phyloP scores from a whole-genome alignment of 805 yeast genomes.

The Citeromyces matritensis region DNA sequence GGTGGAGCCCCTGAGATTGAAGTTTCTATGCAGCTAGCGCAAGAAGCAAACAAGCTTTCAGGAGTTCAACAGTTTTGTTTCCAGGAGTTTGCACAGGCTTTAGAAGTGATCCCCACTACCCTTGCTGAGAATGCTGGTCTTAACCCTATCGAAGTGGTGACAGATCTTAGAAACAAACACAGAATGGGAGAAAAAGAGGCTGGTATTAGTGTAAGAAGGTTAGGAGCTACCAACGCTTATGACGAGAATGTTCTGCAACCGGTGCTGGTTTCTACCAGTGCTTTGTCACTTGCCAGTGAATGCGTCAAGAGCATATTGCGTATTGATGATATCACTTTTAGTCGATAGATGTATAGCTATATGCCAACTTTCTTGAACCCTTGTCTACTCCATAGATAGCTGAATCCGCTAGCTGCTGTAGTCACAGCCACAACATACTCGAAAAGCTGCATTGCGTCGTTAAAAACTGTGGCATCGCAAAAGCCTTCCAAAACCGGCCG shows the following conservation, averaged over 20 bases:
- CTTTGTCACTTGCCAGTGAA: slow-evolving; percentile 89
- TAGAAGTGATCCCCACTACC: slow-evolving; percentile 88
- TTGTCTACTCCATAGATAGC: slow-evolving; percentile 54
- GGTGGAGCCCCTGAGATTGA: slow-evolving; percentile 98
- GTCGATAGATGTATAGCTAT: slow-evolving; percentile 33
- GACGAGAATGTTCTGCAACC: slow-evolving; percentile 96
- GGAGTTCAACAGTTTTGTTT: slow-evolving; percentile 88
- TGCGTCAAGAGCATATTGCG: slow-evolving; percentile 91
- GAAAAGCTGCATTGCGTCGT: slow-evolving; percentile 7
- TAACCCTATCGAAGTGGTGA: slow-evolving; percentile 81
- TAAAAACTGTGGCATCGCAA: no score
- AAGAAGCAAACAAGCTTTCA: slow-evolving; percentile 55
- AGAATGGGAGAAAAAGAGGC: slow-evolving; percentile 84
- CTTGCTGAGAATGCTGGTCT: slow-evolving; percentile 92
- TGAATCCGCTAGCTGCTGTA: slow-evolving; percentile 64
- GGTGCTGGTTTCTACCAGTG: slow-evolving; percentile 85
- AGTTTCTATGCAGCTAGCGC: slow-evolving; percentile 57
- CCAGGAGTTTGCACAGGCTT: slow-evolving; percentile 82
- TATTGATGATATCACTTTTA: slow-evolving; percentile 92
- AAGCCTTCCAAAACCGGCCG: slow-evolving; percentile 27
- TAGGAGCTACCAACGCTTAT: slow-evolving; percentile 82
- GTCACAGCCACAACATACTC: slow-evolving; percentile 53
- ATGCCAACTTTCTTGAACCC: slow-evolving; percentile 33
- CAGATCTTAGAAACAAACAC: slow-evolving; percentile 84
- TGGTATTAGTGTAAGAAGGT: slow-evolving; percentile 91